These are phyloP conservation scores for Umbilicus rupestris DNA, from an alignment of 164 flowering plant species.

Conservation along the genomic window DNA sequence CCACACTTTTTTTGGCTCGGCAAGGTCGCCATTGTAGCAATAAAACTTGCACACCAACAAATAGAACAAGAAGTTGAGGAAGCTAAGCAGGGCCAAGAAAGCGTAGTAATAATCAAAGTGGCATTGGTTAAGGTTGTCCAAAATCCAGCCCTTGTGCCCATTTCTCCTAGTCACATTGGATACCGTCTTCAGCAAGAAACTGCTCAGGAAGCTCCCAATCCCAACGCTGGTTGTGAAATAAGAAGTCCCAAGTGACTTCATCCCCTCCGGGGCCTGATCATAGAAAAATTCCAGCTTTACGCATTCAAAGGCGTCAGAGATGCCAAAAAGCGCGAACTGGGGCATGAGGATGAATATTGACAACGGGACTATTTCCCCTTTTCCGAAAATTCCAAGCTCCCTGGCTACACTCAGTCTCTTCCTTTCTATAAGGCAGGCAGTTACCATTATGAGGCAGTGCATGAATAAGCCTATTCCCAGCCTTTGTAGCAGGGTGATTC, in stretches of 20 bases:
- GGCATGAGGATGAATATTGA: background rate
- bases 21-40: constrained; percentile 33
- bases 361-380: too few species aligned
- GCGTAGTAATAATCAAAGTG: constrained; percentile 51
- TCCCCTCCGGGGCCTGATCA: constrained; percentile 71
- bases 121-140: constrained; percentile 46
- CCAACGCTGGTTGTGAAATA: constrained; percentile 76
- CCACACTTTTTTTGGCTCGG: too few species aligned
- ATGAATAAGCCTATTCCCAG: constrained; percentile 59
- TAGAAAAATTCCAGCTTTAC: constrained; percentile 87
- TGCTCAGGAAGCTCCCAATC: constrained; percentile 78
- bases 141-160: constrained; percentile 42
- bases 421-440: constrained; percentile 49
- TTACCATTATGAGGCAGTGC: constrained; percentile 52
- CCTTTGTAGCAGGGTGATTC: constrained; percentile 59
- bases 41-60: constrained; percentile 32
- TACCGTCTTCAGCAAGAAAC: constrained; percentile 54
- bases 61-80: constrained; percentile 36
- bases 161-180: constrained; percentile 30
- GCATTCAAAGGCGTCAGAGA: constrained; percentile 77
- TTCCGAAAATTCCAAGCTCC: constrained; percentile 18
- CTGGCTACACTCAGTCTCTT: constrained; percentile 37
- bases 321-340: constrained; percentile 47
- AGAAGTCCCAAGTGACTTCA: constrained; percentile 74
- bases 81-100: constrained; percentile 31